These are phyloP conservation scores for Harringtonia lauricola DNA, from an alignment of 2,329 filamentous ascomycete genomes.

Conservation along the genomic window DNA sequence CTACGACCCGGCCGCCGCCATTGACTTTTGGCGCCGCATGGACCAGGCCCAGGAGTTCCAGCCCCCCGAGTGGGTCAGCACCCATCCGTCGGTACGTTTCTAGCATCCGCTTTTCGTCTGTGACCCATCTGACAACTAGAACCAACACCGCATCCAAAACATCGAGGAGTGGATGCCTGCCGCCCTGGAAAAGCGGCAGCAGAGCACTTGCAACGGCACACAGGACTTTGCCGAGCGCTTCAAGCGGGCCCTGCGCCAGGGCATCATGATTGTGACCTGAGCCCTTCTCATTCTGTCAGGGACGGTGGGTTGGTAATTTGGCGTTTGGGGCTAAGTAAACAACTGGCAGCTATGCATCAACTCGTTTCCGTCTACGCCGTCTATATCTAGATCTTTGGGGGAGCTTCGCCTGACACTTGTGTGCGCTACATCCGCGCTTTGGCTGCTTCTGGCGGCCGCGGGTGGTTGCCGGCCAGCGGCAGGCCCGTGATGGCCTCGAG, in stretches of 20 bases:
- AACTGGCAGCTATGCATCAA: neutral
- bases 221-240: slow-evolving; percentile 42
- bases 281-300: slow-evolving; percentile 3
- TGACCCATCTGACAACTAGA: slow-evolving; percentile 23
- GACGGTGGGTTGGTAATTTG: neutral
- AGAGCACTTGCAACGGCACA: slow-evolving; percentile 43
- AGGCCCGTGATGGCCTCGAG: slow-evolving; percentile 68
- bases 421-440: slow-evolving; percentile 17
- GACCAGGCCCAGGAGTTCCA: slow-evolving; percentile 35
- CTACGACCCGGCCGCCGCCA: slow-evolving; percentile 58
- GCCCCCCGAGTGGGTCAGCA: slow-evolving; percentile 62
- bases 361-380: too few species aligned
- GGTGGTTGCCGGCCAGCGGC: slow-evolving; percentile 43
- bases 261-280: slow-evolving; percentile 13
- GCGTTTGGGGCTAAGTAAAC: neutral
- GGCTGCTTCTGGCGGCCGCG: slow-evolving; percentile 20
- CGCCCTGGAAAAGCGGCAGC: slow-evolving; percentile 39
- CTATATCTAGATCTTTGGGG: too few species aligned
- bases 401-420: too few species aligned
- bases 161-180: slow-evolving; percentile 52
- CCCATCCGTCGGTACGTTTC: slow-evolving; percentile 56
- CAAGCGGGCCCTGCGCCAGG: slow-evolving; percentile 31
- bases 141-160: slow-evolving; percentile 51
- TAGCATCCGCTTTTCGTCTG: neutral
- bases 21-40: slow-evolving; percentile 59